phyloP scores from a whole-genome alignment of 306 rosid species.

The Rosa multiflora region DNA sequence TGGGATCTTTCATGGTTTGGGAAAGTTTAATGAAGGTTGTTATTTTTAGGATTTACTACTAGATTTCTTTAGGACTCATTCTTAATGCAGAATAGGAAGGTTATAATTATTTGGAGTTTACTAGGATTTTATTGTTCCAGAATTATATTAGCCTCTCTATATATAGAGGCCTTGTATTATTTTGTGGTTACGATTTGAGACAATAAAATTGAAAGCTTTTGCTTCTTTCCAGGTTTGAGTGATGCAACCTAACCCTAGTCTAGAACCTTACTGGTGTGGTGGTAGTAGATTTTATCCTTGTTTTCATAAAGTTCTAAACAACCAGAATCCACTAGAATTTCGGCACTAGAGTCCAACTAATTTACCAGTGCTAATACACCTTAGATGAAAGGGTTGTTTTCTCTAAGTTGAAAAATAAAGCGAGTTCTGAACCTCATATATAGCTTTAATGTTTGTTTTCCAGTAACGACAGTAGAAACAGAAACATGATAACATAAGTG shows the following conservation, averaged over 20 bases:
- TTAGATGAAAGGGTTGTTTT: background rate
- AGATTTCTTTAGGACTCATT: background rate
- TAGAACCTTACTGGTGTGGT: background rate
- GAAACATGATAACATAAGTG: background rate
- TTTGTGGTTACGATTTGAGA: background rate
- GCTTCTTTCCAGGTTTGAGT: background rate
- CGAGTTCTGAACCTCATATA: background rate
- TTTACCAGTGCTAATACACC: background rate
- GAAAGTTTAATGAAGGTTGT: background rate
- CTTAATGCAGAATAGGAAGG: background rate
- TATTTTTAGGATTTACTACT: no score
- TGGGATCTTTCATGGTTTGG: background rate
- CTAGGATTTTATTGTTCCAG: background rate
- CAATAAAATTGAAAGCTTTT: background rate
- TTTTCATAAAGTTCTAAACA: background rate
- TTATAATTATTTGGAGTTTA: background rate
- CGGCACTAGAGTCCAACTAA: background rate
- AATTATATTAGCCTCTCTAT: background rate
- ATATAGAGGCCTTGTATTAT: background rate
- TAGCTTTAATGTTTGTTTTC: background rate
- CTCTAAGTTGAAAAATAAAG: background rate
- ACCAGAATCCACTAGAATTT: background rate
- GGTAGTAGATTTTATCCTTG: background rate
- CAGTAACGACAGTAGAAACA: background rate
- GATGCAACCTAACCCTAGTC: background rate